Evolutionary conservation across 2,329 filamentous ascomycete species (phyloP), one percentile per base, ranked within the genome.

Genomic region (Botrytis sinoallii): DNA sequence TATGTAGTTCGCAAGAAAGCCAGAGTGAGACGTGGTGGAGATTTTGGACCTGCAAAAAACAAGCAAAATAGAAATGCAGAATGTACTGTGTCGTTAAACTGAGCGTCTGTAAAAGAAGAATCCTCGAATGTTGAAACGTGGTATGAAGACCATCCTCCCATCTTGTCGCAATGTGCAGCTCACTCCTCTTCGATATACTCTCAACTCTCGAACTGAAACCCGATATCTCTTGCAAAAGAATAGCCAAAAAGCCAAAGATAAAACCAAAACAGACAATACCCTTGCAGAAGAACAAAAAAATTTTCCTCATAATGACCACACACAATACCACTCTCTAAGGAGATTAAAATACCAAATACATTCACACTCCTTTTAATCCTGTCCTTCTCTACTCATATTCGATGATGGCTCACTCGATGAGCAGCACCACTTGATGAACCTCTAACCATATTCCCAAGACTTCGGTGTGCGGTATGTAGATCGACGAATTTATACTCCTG

Each of bases 51-150:
- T 52, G 25, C 12, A 52, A 2, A n/a, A 7, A 2, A 14, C 3
- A n/a, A 12, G 5, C 14, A 52, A n/a, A n/a, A 16, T 1, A 0
- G 6, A 55, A n/a, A 14, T 16, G 16, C 48, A 2, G 0, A 55
- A 16, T 16, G 5, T 16, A 55, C 12, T n/a, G 25, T n/a, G 48
- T 55, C 7, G 12, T 7, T 7, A 8, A 55, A 3, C 5, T n/a
- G 0, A 16, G 22, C 0, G 5, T n/a, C 5, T n/a, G 25, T 2
- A n/a, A 1, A 8, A 55, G 25, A 16, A 16, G 12, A n/a, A 55
- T 7, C 25, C 1, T n/a, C 25, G 12, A 7, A n/a, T 9, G n/a
- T 16, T 55, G 48, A 55, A n/a, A n/a, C 4, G 22, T 7, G 14
- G 48, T n/a, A 3, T 52, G 22, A n/a, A 52, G 10, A n/a, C 9